These are phyloP conservation scores for Polychaeton citri DNA, from an alignment of 2,329 filamentous ascomycete genomes.

Conservation along the genomic window DNA sequence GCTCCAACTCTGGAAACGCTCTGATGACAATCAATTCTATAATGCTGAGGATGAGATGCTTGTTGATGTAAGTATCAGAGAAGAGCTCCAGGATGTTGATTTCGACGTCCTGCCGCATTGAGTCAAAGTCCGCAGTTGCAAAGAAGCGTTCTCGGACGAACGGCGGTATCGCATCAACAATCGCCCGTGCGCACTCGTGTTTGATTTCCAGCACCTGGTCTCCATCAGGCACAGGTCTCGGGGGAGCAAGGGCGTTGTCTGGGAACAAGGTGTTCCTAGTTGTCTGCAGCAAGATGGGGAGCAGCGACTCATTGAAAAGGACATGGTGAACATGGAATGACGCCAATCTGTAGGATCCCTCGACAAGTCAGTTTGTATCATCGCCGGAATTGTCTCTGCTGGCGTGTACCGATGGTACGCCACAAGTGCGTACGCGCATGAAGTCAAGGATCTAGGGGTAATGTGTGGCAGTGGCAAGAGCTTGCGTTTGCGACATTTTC, in stretches of 20 bases:
- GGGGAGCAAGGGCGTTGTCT: slow-evolving; percentile 60
- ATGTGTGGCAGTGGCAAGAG: too few relatives aligned
- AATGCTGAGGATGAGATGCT: slow-evolving; percentile 72
- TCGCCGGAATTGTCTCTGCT: too few relatives aligned
- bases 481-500: too few relatives aligned
- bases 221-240: slow-evolving; percentile 45
- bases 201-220: slow-evolving; percentile 50
- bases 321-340: slow-evolving; percentile 29
- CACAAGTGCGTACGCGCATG: too few relatives aligned
- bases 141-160: slow-evolving; percentile 32
- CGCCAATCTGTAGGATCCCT: slow-evolving; percentile 36
- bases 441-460: too few relatives aligned
- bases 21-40: slow-evolving; percentile 72
- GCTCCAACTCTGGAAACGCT: slow-evolving; percentile 65
- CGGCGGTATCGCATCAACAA: slow-evolving; percentile 36
- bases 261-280: slow-evolving; percentile 74
- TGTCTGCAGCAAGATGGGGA: slow-evolving; percentile 44
- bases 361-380: too few relatives aligned
- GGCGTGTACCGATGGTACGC: too few relatives aligned
- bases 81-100: slow-evolving; percentile 55
- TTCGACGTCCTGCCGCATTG: slow-evolving; percentile 33
- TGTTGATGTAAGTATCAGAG: slow-evolving; percentile 78
- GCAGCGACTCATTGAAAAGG: slow-evolving; percentile 29
- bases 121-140: slow-evolving; percentile 16
- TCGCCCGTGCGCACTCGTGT: slow-evolving; percentile 50